Evolutionary conservation across 371 early-diverging fungal species (phyloP).

Genomic region (Saksenaea oblongispora): DNA sequence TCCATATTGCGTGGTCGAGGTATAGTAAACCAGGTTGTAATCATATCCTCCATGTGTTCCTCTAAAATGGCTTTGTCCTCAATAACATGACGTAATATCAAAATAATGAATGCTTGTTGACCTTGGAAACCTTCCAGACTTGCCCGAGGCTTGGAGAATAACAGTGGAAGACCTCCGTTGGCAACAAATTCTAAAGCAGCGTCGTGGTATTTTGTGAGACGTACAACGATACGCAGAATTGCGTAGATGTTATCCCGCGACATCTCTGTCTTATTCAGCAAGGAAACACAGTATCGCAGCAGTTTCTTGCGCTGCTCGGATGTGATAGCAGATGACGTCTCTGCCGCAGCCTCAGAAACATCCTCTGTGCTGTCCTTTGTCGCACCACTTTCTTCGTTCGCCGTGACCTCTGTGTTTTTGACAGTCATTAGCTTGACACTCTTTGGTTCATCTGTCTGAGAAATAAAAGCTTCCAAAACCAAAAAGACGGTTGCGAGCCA

Average conservation of each 20-base stretch:
- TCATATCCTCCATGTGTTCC: conserved; percentile 74
- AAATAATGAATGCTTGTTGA: conserved; percentile 72
- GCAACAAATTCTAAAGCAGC: conserved; percentile 71
- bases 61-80: conserved; percentile 72
- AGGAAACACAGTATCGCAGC: conserved; percentile 41
- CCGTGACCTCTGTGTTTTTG: neutral
- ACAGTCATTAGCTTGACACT: conserved; percentile 22
- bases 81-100: conserved; percentile 87
- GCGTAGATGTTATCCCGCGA: conserved; percentile 62
- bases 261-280: conserved; percentile 50
- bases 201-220: conserved; percentile 73
- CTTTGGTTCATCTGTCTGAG: conserved; percentile 66
- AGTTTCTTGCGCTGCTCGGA: conserved; percentile 38
- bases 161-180: conserved; percentile 60
- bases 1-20: conserved; percentile 77
- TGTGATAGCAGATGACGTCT: conserved; percentile 20
- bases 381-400: neutral
- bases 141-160: conserved; percentile 54
- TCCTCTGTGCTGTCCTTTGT: neutral
- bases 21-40: conserved; percentile 72
- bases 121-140: conserved; percentile 64
- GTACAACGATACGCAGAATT: conserved; percentile 75
- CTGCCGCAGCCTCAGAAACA: conserved; percentile 22
- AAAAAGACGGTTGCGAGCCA: conserved; percentile 72
- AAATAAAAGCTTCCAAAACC: conserved; percentile 68